Percentiles rank a stretch among this genome's conserved stretches.
Conservation (phyloP, 371 early-diverging fungal genomes). For the Mortierella sp. region DNA sequence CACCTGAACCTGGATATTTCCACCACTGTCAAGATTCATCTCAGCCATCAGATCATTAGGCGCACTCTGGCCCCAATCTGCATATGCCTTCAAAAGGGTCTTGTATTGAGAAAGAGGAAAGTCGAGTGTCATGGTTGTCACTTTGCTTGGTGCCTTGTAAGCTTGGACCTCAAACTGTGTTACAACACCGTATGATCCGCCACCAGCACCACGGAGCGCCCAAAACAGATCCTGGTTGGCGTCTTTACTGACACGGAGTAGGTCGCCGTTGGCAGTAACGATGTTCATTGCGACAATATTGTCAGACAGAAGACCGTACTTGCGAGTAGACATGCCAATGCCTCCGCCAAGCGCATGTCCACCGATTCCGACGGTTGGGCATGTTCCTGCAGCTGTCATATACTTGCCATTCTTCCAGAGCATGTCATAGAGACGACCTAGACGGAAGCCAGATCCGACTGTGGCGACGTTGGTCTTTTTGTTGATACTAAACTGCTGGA, state of each 20-base stretch:
- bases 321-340: constrained; percentile 44
- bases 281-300: constrained; percentile 40
- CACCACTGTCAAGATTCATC: background rate
- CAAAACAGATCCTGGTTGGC: constrained; percentile 49
- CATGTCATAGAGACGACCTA: constrained; percentile 47
- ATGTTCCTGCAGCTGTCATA: constrained; percentile 52
- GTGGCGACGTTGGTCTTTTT: constrained; percentile 14
- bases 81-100: constrained; percentile 25
- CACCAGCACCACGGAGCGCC: constrained; percentile 55
- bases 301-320: constrained; percentile 47
- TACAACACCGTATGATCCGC: constrained; percentile 54
- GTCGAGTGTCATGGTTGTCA: constrained; percentile 22
- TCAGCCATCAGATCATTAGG: constrained; percentile 19
- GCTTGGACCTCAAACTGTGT: constrained; percentile 39
- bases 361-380: constrained; percentile 54
- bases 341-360: constrained; percentile 56
- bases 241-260: constrained; percentile 13
- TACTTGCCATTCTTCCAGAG: constrained; percentile 39
- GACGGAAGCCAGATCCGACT: constrained; percentile 49
- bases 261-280: constrained; percentile 29
- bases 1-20: constrained; percentile 24
- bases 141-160: constrained; percentile 22
- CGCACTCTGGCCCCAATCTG: constrained; percentile 20
- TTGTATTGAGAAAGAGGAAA: constrained; percentile 15
- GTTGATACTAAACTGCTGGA: constrained; percentile 30